A percentile compares a stretch with the other conserved stretches of the same genome.
phyloP scores from a whole-genome alignment of 345 rosid genomes.

The Rhodamnia rubescens region DNA sequence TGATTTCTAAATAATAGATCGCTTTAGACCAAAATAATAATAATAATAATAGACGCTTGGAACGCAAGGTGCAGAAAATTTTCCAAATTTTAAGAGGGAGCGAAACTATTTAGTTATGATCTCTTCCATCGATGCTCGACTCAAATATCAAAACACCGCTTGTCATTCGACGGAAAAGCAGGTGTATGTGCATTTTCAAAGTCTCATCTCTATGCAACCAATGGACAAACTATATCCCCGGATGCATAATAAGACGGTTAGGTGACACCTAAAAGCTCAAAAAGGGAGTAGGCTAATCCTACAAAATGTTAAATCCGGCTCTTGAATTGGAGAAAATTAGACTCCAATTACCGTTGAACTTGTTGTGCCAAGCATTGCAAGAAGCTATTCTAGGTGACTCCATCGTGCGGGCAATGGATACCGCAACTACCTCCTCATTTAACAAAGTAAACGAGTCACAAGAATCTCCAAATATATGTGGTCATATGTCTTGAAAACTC shows the following conservation, averaged over 20 bases:
- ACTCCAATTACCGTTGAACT: not conserved
- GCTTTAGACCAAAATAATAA: too few species aligned
- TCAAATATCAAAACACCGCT: not conserved
- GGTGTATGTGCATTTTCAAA: not conserved
- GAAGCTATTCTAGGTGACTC: constrained; percentile 14
- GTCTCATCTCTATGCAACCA: not conserved
- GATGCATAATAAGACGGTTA: not conserved
- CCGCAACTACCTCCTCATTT: constrained; percentile 4
- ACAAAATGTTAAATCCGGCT: constrained; percentile 19
- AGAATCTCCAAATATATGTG: constrained; percentile 19
- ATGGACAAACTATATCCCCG: not conserved
- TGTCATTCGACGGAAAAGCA: not conserved
- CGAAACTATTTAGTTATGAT: not conserved
- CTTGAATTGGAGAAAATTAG: constrained; percentile 15
- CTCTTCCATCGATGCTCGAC: not conserved
- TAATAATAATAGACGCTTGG: too few species aligned
- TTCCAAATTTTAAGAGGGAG: not conserved
- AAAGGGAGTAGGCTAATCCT: too few species aligned
- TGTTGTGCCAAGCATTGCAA: not conserved
- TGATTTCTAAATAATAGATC: not conserved
- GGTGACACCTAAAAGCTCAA: not conserved
- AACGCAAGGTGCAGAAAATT: not conserved
- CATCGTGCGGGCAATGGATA: constrained; percentile 26
- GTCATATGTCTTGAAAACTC: not conserved
- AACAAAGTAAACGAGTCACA: constrained; percentile 2